Base-by-base conservation (phyloP, 2,329 filamentous ascomycete genomes). In the Setomelanomma holmii region DNA sequence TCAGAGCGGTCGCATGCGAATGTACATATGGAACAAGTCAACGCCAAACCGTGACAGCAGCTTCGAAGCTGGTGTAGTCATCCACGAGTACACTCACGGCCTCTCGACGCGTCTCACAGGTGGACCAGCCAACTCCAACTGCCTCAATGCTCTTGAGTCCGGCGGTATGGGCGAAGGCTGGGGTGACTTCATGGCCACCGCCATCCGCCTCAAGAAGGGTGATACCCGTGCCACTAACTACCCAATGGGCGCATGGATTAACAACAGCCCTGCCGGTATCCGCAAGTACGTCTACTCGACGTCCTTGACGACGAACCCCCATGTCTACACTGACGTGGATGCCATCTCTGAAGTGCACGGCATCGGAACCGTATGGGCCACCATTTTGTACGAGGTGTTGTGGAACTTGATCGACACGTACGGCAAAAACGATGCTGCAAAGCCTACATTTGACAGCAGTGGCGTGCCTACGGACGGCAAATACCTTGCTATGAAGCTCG, bases 121-220 rank as follows among this genome's bases (percentile, higher is more conserved):
- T 43, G 84, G 84, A 1, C 83, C 84, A 0, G 73, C 75, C 41
- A 86, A 85, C 75, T 65, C 73, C 4, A 75, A 70, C 42, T 85
- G 83, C 59, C 73, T 85, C 10, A 65, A 47, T 57, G 64, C 75
- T 12, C 60, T 75, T 16, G 82, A 85, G 54, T 72, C 79, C 1
- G 78, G 81, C 6, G 83, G 83, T 33, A 84, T 85, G 83, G 82
- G 82, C 34, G 83, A 85, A 51, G 83, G 83, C 33, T 85, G 83
- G 83, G 73, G 78, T 49, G 83, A 85, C 59, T 83, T 84, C 68
- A 80, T 80, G 69, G 82, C 82, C 4, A 79, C 78, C 0, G 80
- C 82, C 4, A 75, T 84, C 53, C 76, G 78, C 41, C 62, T 82
- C 51, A 80, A 80, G 70, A 40, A 74, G 3, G 55, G 53, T 11